Base-by-base conservation (phyloP, 345 rosid genomes). In the Arabidopsis suecica region DNA sequence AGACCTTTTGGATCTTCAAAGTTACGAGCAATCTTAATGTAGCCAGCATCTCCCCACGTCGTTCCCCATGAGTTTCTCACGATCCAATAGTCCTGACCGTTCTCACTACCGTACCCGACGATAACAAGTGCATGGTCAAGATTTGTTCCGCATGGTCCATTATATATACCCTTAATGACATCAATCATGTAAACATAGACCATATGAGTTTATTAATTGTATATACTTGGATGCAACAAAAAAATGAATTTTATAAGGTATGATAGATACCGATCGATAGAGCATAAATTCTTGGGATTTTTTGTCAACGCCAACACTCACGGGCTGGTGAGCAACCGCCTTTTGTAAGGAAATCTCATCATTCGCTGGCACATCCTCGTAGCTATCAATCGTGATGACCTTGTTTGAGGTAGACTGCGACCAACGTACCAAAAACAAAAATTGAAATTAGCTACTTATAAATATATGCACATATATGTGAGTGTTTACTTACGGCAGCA, bases 61-160 rank as follows among this genome's bases (percentile, higher is more conserved):
- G 1, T 6, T 3, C 96, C 98, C 98, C 98, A 91, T 23, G 98
- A 93, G 74, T 91, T 93, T 79, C 33, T 89, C 18, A 87, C 93
- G 9, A 88, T 82, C 97, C 97, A 91, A 81, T 86, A 91, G 72
- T 84, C 91, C 38, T 70, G 65, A 57, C 93, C 96, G 2, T 84
- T 82, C 37, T 91, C 97, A 51, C 83, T 81, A 62, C 97, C 97
- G 40, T 93, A 93, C 47, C 98, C 97, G 1, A 93, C 96, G 0
- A 88, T 91, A 25, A 82, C 48, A 70, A 93, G 86, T 9, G 93
- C 97, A 62, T 93, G 98, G 86, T 93, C 96, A 65, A 89, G 83
- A 1, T 71, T 36, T 18, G 91, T 86, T 54, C 94, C 92, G 71
- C 98, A 93, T 44, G 8, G 66, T 55, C 97, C 97, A 0, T 71